A percentile compares a stretch with the other conserved stretches of the same genome.
Conservation (phyloP, 352 stramenopile genomes). For the Phytopythium aichiense region DNA sequence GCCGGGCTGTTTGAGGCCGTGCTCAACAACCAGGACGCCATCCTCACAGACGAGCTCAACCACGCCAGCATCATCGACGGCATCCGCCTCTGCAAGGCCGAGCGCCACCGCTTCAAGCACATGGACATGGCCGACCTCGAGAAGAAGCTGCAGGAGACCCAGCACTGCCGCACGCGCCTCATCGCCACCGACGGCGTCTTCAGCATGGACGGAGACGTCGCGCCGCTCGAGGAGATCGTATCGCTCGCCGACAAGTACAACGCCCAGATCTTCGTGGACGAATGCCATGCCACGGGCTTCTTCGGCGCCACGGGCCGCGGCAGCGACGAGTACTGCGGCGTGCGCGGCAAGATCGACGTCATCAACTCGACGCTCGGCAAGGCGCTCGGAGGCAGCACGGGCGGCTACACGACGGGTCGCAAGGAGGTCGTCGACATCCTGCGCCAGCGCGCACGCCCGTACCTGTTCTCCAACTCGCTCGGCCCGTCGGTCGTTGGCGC, state of each 20-base stretch:
- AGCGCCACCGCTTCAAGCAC: slow-evolving; percentile 93
- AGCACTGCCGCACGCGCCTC: slow-evolving; percentile 88
- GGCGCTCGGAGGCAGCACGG: slow-evolving; percentile 89
- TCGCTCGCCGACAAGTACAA: slow-evolving; percentile 91
- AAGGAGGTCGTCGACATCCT: slow-evolving; percentile 91
- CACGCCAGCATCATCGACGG: slow-evolving; percentile 95
- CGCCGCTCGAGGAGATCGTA: slow-evolving; percentile 87
- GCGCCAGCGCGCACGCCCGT: slow-evolving; percentile 88
- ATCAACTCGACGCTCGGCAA: slow-evolving; percentile 96
- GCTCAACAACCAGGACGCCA: slow-evolving; percentile 86
- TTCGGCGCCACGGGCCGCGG: slow-evolving; percentile 90
- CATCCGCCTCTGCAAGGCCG: slow-evolving; percentile 91
- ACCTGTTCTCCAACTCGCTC: slow-evolving; percentile 94
- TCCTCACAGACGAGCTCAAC: slow-evolving; percentile 93
- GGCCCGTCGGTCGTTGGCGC: slow-evolving; percentile 91
- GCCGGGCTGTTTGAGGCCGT: slow-evolving; percentile 90
- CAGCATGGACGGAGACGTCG: slow-evolving; percentile 94
- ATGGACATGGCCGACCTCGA: slow-evolving; percentile 92
- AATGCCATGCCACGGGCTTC: slow-evolving; percentile 94
- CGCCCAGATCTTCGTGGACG: slow-evolving; percentile 91
- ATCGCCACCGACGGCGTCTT: slow-evolving; percentile 95
- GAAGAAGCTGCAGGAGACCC: slow-evolving; percentile 81
- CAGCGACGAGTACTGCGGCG: slow-evolving; percentile 90
- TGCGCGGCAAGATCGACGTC: slow-evolving; percentile 88
- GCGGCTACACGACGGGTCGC: slow-evolving; percentile 89